A percentile compares a stretch with the other conserved stretches of the same genome.
phyloP scores from a whole-genome alignment of 2,329 filamentous ascomycete species.

The Talaromyces islandicus region DNA sequence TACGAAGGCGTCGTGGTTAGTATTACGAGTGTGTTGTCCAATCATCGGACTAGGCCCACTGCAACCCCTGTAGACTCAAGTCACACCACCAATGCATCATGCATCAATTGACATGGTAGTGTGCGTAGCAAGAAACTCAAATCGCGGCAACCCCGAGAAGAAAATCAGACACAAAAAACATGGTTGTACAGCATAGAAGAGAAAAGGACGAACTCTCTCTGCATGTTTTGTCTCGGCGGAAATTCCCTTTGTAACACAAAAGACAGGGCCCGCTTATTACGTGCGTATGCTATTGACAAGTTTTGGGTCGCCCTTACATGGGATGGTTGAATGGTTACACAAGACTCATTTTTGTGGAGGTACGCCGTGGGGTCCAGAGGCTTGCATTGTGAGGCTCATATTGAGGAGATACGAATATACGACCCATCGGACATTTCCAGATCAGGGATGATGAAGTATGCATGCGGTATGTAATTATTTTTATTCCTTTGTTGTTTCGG shows the following conservation, averaged over 20 bases:
- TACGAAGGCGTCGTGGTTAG: too few species aligned
- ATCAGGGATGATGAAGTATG: neutral
- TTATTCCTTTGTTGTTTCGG: neutral
- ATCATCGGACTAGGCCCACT: neutral
- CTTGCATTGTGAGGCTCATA: neutral
- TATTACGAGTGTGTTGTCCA: neutral
- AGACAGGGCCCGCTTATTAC: too few species aligned
- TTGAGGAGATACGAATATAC: neutral
- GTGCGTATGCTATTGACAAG: too few species aligned
- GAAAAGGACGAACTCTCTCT: neutral
- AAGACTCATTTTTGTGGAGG: neutral
- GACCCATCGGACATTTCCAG: neutral
- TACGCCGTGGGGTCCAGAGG: neutral
- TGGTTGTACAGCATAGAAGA: neutral
- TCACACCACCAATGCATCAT: neutral
- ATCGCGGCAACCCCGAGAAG: neutral
- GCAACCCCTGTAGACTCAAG: neutral
- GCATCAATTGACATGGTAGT: neutral
- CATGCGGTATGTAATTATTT: neutral
- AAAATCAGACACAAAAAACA: neutral
- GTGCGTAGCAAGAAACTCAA: neutral
- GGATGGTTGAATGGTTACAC: neutral
- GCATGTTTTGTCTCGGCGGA: neutral
- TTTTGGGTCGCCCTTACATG: neutral
- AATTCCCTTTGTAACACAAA: neutral